Conservation (phyloP, 2,329 filamentous ascomycete species). For the Chaetomium sp. region DNA sequence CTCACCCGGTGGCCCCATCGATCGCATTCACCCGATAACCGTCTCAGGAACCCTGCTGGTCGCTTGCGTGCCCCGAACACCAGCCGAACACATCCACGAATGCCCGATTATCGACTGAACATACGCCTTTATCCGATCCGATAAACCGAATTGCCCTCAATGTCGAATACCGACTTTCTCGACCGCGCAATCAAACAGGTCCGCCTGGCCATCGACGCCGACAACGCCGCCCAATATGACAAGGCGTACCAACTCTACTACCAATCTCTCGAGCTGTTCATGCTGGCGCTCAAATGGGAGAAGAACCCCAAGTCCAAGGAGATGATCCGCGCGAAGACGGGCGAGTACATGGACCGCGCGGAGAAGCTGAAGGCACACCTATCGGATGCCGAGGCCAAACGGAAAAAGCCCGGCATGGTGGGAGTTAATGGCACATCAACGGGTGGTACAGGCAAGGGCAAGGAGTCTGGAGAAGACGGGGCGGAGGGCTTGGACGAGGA, state of each 20-base stretch:
- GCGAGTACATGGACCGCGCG: conserved; percentile 96
- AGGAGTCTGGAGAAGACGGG: conserved; percentile 40
- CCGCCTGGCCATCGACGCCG: conserved; percentile 94
- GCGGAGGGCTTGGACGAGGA: conserved; percentile 76
- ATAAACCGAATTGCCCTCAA: conserved; percentile 36
- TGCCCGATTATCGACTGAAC: neutral
- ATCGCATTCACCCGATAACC: too few species aligned
- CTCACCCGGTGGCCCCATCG: too few species aligned
- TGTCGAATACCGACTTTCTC: conserved; percentile 96
- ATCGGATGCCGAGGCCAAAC: conserved; percentile 62
- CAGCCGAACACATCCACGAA: neutral
- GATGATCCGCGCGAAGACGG: conserved; percentile 92
- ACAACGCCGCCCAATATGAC: conserved; percentile 93
- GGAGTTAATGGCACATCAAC: conserved; percentile 64
- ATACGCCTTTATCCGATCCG: neutral
- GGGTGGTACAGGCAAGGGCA: conserved; percentile 56
- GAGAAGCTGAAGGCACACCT: conserved; percentile 96
- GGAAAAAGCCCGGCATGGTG: conserved; percentile 64
- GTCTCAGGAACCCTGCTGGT: too few species aligned
- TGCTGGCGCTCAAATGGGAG: conserved; percentile 99
- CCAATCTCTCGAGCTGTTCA: conserved; percentile 91
- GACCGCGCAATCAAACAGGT: conserved; percentile 94
- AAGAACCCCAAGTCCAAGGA: conserved; percentile 97
- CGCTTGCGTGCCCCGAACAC: too few species aligned
- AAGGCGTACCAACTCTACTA: conserved; percentile 97